phyloP scores from a whole-genome alignment of 768 basidiomycete species.

The Pleurotus ostreatus region DNA sequence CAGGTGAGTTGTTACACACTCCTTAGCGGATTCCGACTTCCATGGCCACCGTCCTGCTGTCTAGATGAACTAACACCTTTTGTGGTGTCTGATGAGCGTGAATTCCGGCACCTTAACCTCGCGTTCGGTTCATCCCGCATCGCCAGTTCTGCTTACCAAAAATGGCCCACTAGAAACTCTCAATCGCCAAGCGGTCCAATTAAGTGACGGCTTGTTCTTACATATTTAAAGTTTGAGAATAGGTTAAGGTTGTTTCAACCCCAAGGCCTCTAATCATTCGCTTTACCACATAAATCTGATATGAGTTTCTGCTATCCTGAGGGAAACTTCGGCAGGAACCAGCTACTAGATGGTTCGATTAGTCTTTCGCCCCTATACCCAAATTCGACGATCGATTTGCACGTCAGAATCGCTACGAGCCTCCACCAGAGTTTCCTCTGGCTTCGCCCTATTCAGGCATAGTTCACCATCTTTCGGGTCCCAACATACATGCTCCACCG shows the following conservation, averaged over 20 bases:
- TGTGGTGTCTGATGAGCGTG: no score
- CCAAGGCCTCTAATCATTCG: conserved; percentile 92
- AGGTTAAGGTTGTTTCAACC: conserved; percentile 86
- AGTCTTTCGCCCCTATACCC: conserved; percentile 96
- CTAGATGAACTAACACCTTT: no score
- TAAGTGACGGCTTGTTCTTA: conserved; percentile 82
- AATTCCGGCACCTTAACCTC: conserved; percentile 77
- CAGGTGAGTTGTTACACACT: no score
- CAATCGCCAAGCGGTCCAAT: conserved; percentile 79
- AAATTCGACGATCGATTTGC: conserved; percentile 95
- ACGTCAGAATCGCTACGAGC: conserved; percentile 95
- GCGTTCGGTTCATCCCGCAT: conserved; percentile 68
- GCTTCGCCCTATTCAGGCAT: no score
- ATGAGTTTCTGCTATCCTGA: conserved; percentile 53
- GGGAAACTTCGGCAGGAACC: conserved; percentile 91
- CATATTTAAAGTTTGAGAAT: conserved; percentile 82
- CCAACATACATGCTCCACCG: no score
- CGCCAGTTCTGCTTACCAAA: conserved; percentile 70
- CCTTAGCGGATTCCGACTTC: no score
- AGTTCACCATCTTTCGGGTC: no score
- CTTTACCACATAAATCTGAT: conserved; percentile 68
- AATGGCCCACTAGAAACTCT: conserved; percentile 81
- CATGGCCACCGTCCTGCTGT: no score
- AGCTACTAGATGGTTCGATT: conserved; percentile 94
- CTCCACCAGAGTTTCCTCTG: conserved; percentile 96